Conservation (phyloP, 495 filamentous ascomycete genomes). For the Elaphomyces granulatus region DNA sequence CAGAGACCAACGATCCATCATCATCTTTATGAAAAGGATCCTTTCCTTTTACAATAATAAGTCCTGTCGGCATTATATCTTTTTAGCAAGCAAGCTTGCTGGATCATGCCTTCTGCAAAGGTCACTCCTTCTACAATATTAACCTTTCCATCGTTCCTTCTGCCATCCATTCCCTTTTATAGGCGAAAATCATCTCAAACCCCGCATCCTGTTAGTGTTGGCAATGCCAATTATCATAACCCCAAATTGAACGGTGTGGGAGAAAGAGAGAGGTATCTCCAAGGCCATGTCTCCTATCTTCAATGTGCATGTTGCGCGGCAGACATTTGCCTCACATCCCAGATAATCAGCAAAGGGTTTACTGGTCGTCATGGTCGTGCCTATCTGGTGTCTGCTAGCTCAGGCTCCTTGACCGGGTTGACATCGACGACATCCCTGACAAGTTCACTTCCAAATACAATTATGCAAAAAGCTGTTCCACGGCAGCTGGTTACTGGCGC, state of each 20-base stretch:
- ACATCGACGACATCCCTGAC: constrained; percentile 22
- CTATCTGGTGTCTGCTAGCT: constrained; percentile 54
- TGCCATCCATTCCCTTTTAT: constrained; percentile 37
- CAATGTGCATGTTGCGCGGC: constrained; percentile 59
- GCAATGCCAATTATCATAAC: constrained; percentile 7
- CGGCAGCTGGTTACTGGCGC: constrained; percentile 66
- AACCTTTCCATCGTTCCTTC: constrained; percentile 37
- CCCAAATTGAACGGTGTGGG: constrained; percentile 5
- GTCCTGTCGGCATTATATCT: no score
- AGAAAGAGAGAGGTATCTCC: constrained; percentile 27
- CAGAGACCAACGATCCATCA: no score
- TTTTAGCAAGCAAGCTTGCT: neutral
- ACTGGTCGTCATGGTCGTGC: constrained; percentile 87
- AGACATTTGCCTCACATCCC: constrained; percentile 59
- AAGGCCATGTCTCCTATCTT: constrained; percentile 43
- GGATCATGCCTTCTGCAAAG: neutral
- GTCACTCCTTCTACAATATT: neutral
- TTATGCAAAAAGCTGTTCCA: constrained; percentile 45
- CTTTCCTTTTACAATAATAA: no score
- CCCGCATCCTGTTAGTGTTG: constrained; percentile 3
- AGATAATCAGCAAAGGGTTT: constrained; percentile 86
- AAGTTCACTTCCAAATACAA: constrained; percentile 37
- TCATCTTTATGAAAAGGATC: no score
- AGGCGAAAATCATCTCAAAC: constrained; percentile 18
- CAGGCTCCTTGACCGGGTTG: constrained; percentile 10